A percentile compares a stretch with the other conserved stretches of the same genome.
Evolutionary conservation across 345 rosid genomes (phyloP).

Genomic region (Citrus sp.): DNA sequence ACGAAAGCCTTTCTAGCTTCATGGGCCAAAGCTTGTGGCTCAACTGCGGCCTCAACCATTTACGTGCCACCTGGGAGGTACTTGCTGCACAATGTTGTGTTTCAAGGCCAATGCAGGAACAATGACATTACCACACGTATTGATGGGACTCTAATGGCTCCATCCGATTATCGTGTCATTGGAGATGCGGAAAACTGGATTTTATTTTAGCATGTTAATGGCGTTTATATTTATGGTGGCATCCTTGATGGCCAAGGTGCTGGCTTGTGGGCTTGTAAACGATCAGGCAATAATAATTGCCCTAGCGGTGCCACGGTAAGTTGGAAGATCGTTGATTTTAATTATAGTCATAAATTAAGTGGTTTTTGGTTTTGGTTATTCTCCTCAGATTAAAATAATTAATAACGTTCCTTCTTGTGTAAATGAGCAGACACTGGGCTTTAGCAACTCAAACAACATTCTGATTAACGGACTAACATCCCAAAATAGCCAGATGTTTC

Average conservation of each 20-base stretch:
- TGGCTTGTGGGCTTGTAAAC: conserved; percentile 63
- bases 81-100: conserved; percentile 31
- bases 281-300: conserved; percentile 44
- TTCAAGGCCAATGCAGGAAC: conserved; percentile 61
- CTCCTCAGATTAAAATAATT: no score
- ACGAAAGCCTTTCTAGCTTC: conserved; percentile 8
- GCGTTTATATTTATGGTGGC: conserved; percentile 57
- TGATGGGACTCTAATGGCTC: conserved; percentile 67
- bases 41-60: conserved; percentile 42
- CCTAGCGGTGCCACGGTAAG: conserved; percentile 57
- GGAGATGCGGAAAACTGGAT: conserved; percentile 54
- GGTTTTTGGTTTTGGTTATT: no score
- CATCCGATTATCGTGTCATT: conserved; percentile 38
- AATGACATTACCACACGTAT: conserved; percentile 39
- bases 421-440: no score
- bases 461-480: no score
- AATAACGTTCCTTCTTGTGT: no score
- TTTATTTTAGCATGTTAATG: conserved; percentile 36
- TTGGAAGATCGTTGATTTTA: neutral
- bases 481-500: no score
- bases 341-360: no score
- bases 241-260: conserved; percentile 58
- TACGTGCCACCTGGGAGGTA: conserved; percentile 55
- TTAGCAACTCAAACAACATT: no score
- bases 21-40: conserved; percentile 59